Evolutionary conservation across 169 alveolate genomes (phyloP).

Genomic region (Eimeria acervulina): DNA sequence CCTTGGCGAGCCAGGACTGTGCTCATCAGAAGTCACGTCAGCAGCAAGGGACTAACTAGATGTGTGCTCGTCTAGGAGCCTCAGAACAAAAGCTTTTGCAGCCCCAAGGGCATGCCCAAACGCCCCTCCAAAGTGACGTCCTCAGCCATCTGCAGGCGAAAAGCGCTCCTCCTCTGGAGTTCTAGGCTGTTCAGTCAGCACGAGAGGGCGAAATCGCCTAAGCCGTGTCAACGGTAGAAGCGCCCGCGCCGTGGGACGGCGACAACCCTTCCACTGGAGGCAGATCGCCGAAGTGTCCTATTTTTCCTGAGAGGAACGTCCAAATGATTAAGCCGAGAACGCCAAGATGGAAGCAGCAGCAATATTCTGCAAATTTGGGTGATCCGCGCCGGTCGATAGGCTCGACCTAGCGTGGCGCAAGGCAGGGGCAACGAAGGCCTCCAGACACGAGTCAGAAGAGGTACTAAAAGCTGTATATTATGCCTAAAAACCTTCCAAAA

Average conservation of each 20-base stretch:
- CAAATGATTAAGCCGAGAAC: not conserved
- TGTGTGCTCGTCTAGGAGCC: not conserved
- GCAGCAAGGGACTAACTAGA: not conserved
- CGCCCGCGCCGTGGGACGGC: not conserved
- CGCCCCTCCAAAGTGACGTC: not conserved
- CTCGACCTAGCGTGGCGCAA: conserved; percentile 41
- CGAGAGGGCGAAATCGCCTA: not conserved
- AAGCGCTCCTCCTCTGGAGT: not conserved
- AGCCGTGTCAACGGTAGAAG: conserved; percentile 6
- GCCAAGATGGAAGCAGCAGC: not conserved
- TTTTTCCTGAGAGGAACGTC: not conserved
- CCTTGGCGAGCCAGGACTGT: not conserved
- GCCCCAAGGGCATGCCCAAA: not conserved
- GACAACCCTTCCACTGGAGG: not conserved
- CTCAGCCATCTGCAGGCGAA: not conserved
- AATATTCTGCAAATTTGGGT: not conserved
- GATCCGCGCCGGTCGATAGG: conserved; percentile 42
- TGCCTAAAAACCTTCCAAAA: not conserved
- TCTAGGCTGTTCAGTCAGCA: not conserved
- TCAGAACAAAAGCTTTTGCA: not conserved
- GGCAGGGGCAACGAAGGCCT: not conserved
- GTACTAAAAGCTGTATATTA: not conserved
- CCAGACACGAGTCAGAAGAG: not conserved
- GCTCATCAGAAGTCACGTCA: not conserved
- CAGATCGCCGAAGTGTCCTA: not conserved